Conservation (phyloP, 2,329 filamentous ascomycete genomes). For the Colletotrichum chlorophyti region DNA sequence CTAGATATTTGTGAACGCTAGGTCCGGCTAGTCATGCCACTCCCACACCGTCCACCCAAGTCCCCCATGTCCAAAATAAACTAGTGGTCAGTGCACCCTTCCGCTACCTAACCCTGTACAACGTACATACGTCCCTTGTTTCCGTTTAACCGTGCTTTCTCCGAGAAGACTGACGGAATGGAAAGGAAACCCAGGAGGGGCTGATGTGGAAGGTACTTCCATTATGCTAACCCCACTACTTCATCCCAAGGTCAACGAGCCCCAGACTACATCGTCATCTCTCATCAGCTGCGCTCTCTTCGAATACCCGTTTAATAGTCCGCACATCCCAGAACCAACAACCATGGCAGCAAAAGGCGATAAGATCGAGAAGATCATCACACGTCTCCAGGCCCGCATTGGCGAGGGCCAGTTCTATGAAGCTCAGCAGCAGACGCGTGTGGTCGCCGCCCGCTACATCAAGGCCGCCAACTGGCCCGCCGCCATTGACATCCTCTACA, state of each 20-base stretch:
- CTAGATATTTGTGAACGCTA: no score
- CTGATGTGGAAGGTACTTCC: neutral
- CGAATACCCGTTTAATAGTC: neutral
- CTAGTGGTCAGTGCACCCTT: slow-evolving; percentile 1
- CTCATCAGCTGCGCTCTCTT: neutral
- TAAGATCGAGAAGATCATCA: slow-evolving; percentile 64
- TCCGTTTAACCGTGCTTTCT: slow-evolving; percentile 6
- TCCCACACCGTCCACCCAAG: no score
- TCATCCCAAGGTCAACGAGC: neutral
- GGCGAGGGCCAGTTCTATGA: slow-evolving; percentile 94
- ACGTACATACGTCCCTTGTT: no score
- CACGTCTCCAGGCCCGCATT: slow-evolving; percentile 83
- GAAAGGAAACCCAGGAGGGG: slow-evolving; percentile 6
- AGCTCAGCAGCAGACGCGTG: slow-evolving; percentile 96
- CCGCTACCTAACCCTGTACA: neutral
- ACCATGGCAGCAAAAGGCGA: slow-evolving; percentile 35
- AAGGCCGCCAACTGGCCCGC: slow-evolving; percentile 85
- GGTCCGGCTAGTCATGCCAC: no score
- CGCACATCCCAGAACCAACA: neutral
- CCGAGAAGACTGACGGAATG: slow-evolving; percentile 8
- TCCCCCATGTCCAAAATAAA: neutral
- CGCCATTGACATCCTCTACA: slow-evolving; percentile 85
- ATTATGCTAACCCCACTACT: neutral
- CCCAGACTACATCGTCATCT: neutral
- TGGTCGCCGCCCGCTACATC: slow-evolving; percentile 91